A percentile compares a stretch with the other conserved stretches of the same genome.
phyloP scores from a whole-genome alignment of 768 basidiomycete genomes.

The Psilocybe tampanensis region DNA sequence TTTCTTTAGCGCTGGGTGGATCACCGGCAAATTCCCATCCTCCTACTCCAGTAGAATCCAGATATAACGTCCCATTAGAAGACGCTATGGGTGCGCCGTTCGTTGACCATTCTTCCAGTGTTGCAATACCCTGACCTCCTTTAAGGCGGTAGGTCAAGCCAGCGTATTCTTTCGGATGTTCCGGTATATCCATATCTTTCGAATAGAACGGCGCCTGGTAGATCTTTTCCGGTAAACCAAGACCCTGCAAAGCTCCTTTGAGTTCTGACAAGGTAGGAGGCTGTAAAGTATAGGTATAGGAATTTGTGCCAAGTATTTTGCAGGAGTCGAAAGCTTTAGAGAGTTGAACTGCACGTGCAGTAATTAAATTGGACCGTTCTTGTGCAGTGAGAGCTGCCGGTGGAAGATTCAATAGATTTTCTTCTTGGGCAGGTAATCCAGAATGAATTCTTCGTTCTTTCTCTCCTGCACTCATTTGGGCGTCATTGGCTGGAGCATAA shows the following conservation, averaged over 20 bases:
- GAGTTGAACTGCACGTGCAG: constrained; percentile 27
- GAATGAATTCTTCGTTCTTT: background rate
- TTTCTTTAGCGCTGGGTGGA: constrained; percentile 64
- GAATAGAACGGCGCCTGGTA: constrained; percentile 88
- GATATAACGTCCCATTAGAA: background rate
- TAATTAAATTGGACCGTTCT: constrained; percentile 19
- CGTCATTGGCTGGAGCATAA: too few relatives aligned
- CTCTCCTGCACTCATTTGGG: background rate
- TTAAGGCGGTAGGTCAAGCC: constrained; percentile 76
- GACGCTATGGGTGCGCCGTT: background rate
- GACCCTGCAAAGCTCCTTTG: constrained; percentile 40
- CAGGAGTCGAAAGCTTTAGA: constrained; percentile 30
- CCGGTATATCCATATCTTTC: constrained; percentile 66
- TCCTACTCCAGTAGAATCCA: constrained; percentile 36
- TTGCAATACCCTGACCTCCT: constrained; percentile 57
- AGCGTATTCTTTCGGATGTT: constrained; percentile 72
- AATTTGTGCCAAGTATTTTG: constrained; percentile 33
- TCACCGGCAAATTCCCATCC: constrained; percentile 84
- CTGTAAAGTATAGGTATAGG: constrained; percentile 46
- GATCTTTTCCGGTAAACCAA: constrained; percentile 56
- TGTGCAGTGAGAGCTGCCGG: constrained; percentile 8
- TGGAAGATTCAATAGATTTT: background rate
- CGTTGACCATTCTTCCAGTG: constrained; percentile 61
- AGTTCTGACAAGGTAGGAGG: constrained; percentile 58
- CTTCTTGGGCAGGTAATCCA: background rate